A percentile compares a stretch with the other conserved stretches of the same genome.
Conservation (phyloP, 2,329 filamentous ascomycete genomes). For the Nannizziopsis barbatae region DNA sequence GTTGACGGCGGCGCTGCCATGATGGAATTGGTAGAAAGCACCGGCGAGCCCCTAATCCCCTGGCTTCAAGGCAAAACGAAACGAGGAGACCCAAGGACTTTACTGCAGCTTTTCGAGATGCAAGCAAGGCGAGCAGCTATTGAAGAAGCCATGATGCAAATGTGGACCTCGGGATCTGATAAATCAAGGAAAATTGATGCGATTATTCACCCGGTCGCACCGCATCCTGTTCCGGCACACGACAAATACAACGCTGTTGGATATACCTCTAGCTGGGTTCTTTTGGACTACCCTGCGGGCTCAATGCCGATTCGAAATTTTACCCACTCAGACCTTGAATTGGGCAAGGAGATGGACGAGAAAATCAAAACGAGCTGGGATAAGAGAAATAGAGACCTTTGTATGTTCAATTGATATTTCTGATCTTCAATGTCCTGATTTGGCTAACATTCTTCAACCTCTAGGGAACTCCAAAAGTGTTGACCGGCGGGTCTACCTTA, state of each 20-base stretch:
- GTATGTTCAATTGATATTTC: slow-evolving; percentile 28
- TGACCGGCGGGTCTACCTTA: slow-evolving; percentile 44
- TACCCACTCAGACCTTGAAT: slow-evolving; percentile 39
- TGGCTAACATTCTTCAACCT: slow-evolving; percentile 4
- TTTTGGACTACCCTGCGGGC: slow-evolving; percentile 53
- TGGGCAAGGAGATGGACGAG: slow-evolving; percentile 36
- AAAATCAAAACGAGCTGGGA: slow-evolving; percentile 46
- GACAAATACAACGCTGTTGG: slow-evolving; percentile 53
- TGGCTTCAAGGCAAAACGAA: slow-evolving; percentile 47
- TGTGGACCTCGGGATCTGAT: slow-evolving; percentile 41
- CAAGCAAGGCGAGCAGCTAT: slow-evolving; percentile 44
- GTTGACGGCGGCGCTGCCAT: slow-evolving; percentile 47
- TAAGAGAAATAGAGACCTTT: slow-evolving; percentile 48
- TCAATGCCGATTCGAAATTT: slow-evolving; percentile 45
- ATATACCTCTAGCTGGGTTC: slow-evolving; percentile 51
- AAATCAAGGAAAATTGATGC: slow-evolving; percentile 43
- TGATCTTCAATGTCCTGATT: not conserved
- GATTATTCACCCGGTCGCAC: slow-evolving; percentile 52
- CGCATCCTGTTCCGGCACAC: slow-evolving; percentile 51
- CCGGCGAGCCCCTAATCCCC: slow-evolving; percentile 47
- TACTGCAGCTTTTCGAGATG: slow-evolving; percentile 42
- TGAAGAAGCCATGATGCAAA: slow-evolving; percentile 45
- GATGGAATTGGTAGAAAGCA: slow-evolving; percentile 47
- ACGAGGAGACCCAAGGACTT: slow-evolving; percentile 37
- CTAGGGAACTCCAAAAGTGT: slow-evolving; percentile 39